Evolutionary conservation across 163 green algal species (phyloP).

Genomic region (Chlorella variabilis): DNA sequence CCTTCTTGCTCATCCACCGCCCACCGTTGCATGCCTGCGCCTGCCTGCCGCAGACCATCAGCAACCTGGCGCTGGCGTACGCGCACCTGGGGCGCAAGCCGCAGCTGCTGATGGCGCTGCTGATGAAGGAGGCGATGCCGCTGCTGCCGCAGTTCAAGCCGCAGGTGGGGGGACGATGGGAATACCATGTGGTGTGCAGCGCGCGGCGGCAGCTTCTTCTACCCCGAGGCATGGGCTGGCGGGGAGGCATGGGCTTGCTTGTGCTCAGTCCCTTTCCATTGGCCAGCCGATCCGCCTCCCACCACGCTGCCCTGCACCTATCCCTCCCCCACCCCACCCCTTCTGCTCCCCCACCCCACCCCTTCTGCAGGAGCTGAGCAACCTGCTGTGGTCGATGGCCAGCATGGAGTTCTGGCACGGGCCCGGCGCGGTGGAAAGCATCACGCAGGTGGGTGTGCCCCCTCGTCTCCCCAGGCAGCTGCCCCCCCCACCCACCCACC

Average conservation of each 20-base stretch:
- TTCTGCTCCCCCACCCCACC: background rate
- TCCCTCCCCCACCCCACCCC: too few species aligned
- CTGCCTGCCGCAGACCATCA: constrained; percentile 57
- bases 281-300: too few species aligned
- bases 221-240: too few species aligned
- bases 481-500: background rate
- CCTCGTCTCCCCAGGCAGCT: background rate
- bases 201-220: too few species aligned
- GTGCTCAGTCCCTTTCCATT: too few species aligned
- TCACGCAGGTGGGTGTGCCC: background rate
- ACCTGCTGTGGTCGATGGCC: constrained; percentile 60
- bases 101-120: constrained; percentile 45
- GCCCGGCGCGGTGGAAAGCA: background rate
- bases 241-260: too few species aligned
- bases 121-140: constrained; percentile 30
- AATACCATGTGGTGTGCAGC: too few species aligned
- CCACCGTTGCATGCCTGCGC: too few species aligned
- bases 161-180: background rate
- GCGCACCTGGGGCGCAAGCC: constrained; percentile 51
- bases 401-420: constrained; percentile 53
- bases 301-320: too few species aligned
- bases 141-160: constrained; percentile 32
- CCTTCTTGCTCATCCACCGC: too few species aligned
- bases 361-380: constrained; percentile 53
- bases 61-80: constrained; percentile 52